A percentile compares a stretch with the other conserved stretches of the same genome.
phyloP scores from a whole-genome alignment of 371 early-diverging fungal genomes.

The Lichtheimia ramosa region DNA sequence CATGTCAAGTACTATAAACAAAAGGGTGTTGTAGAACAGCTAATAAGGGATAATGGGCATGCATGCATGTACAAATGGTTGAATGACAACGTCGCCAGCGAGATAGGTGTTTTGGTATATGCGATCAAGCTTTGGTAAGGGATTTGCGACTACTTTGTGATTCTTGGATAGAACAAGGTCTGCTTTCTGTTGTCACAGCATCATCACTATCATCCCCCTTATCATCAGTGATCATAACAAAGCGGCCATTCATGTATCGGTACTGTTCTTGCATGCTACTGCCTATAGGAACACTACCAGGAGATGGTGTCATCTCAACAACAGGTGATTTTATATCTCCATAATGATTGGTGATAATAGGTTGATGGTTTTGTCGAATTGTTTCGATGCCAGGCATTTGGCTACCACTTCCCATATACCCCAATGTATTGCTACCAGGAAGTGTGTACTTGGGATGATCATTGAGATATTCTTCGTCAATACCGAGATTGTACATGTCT shows the following conservation, averaged over 20 bases:
- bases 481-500: conserved; percentile 11
- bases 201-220: conserved; percentile 12
- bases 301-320: too few species aligned
- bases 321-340: too few species aligned
- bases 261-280: conserved; percentile 15
- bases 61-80: not conserved
- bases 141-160: conserved; percentile 22
- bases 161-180: conserved; percentile 17
- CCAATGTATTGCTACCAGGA: not conserved
- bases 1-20: conserved; percentile 1
- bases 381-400: not conserved
- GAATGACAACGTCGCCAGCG: too few species aligned
- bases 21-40: not conserved
- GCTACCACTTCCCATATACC: not conserved
- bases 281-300: conserved; percentile 6
- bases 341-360: too few species aligned
- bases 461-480: conserved; percentile 8
- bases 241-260: conserved; percentile 17
- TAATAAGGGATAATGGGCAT: not conserved
- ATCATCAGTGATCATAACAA: conserved; percentile 19
- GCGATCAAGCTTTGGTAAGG: conserved; percentile 12
- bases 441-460: not conserved
- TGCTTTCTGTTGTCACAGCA: conserved; percentile 15
- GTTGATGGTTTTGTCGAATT: conserved; percentile 6
- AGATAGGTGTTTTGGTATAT: not conserved